Evolutionary conservation across 2,329 filamentous ascomycete genomes (phyloP), one percentile per base, ranked within the genome.

Genomic region (Conoideocrella luteorostrata): DNA sequence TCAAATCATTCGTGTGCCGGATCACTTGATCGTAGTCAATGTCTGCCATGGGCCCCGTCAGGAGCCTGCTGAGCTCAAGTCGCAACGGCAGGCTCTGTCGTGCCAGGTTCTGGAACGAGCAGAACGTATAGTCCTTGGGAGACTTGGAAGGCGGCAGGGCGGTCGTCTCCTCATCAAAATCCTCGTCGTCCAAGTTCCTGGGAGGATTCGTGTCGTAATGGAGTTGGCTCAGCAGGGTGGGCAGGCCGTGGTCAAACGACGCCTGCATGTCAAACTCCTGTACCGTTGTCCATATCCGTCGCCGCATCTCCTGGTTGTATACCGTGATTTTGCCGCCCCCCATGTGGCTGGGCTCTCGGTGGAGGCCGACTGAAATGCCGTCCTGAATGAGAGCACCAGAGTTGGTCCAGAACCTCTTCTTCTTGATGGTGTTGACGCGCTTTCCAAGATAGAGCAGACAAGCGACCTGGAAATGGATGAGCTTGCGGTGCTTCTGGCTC

Each of bases 11-110:
- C 18, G 74, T 80, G 56, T 78, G 78, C 38, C 72, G 74, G 49
- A 80, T 77, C 29, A 78, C 75, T 47, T 79, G 75, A 48, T 80
- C 77, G 58, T 80, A 82, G 56, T 78, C 75, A 10, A 80, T 67
- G 21, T 77, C 72, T 2, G 71, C 69, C 5, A 70, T 65, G 1
- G 74, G 70, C 0, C 76, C 76, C 2, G 74, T 77, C 21, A 81
- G 60, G 4, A 80, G 63, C 32, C 72, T 70, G 55, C 71, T 79
- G 28, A 81, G 63, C 56, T 81, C 77, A 5, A 80, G 65, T 5
- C 77, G 73, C 32, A 80, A 63, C 4, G 68, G 65, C 15, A 80
- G 63, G 52, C 75, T 79, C 51, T 75, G 75, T 4, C 77, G 70
- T 45, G 74, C 71, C 29, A 80, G 59, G 52, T 78, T 69, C 54